These are phyloP conservation scores for Pseudopediastrum boryanum DNA, from an alignment of 139 green algal genomes.

Conservation along the genomic window DNA sequence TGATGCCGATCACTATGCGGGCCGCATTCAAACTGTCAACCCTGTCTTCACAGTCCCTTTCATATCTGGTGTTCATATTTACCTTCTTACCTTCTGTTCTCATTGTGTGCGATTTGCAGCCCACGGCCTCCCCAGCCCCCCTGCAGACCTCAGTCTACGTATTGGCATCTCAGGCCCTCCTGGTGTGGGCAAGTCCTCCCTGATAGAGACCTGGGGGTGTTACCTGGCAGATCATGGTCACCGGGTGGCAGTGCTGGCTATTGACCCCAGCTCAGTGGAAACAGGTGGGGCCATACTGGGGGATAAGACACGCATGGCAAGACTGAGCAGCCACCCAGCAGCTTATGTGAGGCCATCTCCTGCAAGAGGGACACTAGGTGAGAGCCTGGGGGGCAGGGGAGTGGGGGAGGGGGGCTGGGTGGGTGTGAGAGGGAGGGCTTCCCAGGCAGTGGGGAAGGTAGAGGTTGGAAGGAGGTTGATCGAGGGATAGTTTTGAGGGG, in stretches of 20 bases:
- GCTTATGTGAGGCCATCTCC: slow-evolving; percentile 69
- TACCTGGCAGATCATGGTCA: slow-evolving; percentile 43
- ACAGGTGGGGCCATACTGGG: slow-evolving; percentile 67
- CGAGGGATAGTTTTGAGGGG: too few relatives aligned
- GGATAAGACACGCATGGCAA: slow-evolving; percentile 75
- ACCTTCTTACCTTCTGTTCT: too few relatives aligned
- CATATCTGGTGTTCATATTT: too few relatives aligned
- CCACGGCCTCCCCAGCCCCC: too few relatives aligned
- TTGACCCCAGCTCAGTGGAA: slow-evolving; percentile 61
- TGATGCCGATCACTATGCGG: too few relatives aligned
- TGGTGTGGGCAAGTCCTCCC: slow-evolving; percentile 56
- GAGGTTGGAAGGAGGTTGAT: too few relatives aligned
- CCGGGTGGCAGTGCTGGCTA: slow-evolving; percentile 65
- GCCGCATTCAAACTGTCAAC: too few relatives aligned
- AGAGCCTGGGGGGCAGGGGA: not conserved
- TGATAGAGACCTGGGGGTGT: slow-evolving; percentile 64
- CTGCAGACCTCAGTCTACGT: too few relatives aligned
- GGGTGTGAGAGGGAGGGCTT: too few relatives aligned
- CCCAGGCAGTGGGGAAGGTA: too few relatives aligned
- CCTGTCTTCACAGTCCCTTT: too few relatives aligned
- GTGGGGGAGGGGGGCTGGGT: not conserved
- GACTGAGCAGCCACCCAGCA: slow-evolving; percentile 35
- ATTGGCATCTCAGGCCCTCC: slow-evolving; percentile 65
- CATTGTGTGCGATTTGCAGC: too few relatives aligned
- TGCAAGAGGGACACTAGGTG: slow-evolving; percentile 54